A percentile compares a stretch with the other conserved stretches of the same genome.
Evolutionary conservation across 306 rosid genomes (phyloP).

Genomic region (Mimosa bimucronata): DNA sequence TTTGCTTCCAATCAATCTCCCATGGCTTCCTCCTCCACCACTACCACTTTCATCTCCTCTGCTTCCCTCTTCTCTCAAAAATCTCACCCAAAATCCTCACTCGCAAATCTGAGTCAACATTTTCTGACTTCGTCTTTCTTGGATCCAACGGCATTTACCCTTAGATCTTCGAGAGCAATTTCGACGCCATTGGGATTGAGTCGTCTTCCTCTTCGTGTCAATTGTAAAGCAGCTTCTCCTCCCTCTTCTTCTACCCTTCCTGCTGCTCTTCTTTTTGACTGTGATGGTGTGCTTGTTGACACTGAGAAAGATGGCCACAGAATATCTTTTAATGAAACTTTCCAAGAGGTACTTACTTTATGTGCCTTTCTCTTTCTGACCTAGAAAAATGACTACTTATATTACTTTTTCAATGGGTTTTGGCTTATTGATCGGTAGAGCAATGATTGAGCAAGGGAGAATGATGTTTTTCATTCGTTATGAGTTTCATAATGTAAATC

Average conservation of each 20-base stretch:
- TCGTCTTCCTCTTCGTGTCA: slow-evolving; percentile 41
- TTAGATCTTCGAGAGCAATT: slow-evolving; percentile 36
- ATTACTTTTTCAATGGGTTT: not conserved
- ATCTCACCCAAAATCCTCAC: slow-evolving; percentile 36
- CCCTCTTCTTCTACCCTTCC: slow-evolving; percentile 65
- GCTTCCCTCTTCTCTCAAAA: slow-evolving; percentile 52
- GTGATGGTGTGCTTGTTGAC: slow-evolving; percentile 97
- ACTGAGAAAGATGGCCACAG: slow-evolving; percentile 98
- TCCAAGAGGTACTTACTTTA: slow-evolving; percentile 61
- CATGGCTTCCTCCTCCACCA: slow-evolving; percentile 60
- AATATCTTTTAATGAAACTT: slow-evolving; percentile 88
- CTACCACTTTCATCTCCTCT: slow-evolving; percentile 55
- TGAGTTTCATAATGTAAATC: not conserved
- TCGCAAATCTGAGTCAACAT: slow-evolving; percentile 41
- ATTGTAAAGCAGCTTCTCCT: slow-evolving; percentile 59
- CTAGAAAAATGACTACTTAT: not conserved
- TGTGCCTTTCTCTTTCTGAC: not conserved
- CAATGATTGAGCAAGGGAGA: not conserved
- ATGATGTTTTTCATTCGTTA: not conserved
- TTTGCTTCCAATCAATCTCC: slow-evolving; percentile 12
- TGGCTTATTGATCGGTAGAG: not conserved
- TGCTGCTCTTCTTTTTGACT: slow-evolving; percentile 90
- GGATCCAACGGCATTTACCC: slow-evolving; percentile 39
- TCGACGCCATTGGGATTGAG: not conserved
- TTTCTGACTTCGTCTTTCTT: slow-evolving; percentile 46